phyloP scores from a whole-genome alignment of 805 yeast species.

The Candida morakotiae region DNA sequence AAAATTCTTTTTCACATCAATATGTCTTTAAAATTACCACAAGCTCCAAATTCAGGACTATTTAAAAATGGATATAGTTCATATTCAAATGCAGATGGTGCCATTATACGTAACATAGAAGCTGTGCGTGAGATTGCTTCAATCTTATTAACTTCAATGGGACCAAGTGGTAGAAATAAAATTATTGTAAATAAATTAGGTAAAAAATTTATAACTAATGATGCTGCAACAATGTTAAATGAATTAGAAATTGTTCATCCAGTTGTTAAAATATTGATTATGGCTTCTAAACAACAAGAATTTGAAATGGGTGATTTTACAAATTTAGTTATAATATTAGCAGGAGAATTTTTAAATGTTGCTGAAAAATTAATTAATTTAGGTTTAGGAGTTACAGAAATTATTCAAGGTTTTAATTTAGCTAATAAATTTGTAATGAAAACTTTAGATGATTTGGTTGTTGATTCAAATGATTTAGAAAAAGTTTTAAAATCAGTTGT shows the following conservation, averaged over 20 bases:
- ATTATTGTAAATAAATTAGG: slow-evolving; percentile 87
- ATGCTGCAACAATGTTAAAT: slow-evolving; percentile 95
- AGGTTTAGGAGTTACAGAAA: slow-evolving; percentile 89
- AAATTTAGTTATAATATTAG: slow-evolving; percentile 83
- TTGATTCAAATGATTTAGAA: slow-evolving; percentile 55
- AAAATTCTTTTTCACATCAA: neutral
- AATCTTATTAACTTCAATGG: slow-evolving; percentile 91
- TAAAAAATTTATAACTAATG: slow-evolving; percentile 86
- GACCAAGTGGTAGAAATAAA: slow-evolving; percentile 97
- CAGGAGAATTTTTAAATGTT: slow-evolving; percentile 85
- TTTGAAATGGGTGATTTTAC: slow-evolving; percentile 97
- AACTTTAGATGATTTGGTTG: slow-evolving; percentile 61
- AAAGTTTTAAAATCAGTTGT: slow-evolving; percentile 84
- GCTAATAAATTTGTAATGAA: slow-evolving; percentile 75
- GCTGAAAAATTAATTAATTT: slow-evolving; percentile 80
- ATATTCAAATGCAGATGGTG: slow-evolving; percentile 88
- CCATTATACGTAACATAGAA: slow-evolving; percentile 84
- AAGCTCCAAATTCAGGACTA: slow-evolving; percentile 88
- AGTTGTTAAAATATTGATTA: slow-evolving; percentile 89
- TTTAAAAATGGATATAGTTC: slow-evolving; percentile 94
- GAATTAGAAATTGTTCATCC: slow-evolving; percentile 96
- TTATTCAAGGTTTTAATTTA: slow-evolving; percentile 85
- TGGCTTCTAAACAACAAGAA: slow-evolving; percentile 97
- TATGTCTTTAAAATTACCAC: slow-evolving; percentile 90
- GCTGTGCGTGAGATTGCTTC: slow-evolving; percentile 92